Conservation (phyloP, 495 filamentous ascomycete genomes). For the Penicillium riverlandense region DNA sequence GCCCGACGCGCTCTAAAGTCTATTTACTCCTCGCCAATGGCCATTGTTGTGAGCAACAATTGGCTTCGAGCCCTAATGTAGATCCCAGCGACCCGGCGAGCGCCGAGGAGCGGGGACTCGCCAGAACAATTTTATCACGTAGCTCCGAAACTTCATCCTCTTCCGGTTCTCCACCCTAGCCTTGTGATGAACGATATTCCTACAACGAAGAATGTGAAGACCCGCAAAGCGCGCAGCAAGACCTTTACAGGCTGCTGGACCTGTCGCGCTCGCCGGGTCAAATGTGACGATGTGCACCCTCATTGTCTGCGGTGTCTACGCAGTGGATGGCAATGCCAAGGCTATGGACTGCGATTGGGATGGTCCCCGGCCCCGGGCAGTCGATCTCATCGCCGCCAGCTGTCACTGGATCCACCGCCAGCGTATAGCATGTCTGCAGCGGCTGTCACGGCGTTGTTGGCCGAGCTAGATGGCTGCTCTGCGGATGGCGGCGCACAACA, state of each 20-base stretch:
- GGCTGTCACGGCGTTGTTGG: constrained; percentile 13
- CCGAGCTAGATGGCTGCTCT: constrained; percentile 12
- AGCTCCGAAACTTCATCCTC: constrained; percentile 1
- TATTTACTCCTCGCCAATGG: no score
- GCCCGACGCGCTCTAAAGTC: no score
- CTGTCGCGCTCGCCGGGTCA: constrained; percentile 30
- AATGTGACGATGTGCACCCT: constrained; percentile 38
- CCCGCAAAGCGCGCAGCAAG: constrained; percentile 15
- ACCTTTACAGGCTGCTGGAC: constrained; percentile 26
- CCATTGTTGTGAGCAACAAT: no score
- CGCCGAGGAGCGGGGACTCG: constrained; percentile 10
- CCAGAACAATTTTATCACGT: constrained; percentile 2
- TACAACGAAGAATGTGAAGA: constrained; percentile 4
- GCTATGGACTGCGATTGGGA: constrained; percentile 26
- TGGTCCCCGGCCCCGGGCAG: constrained; percentile 14
- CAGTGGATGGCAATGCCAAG: constrained; percentile 34
- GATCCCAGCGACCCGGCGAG: not conserved
- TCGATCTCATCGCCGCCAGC: constrained; percentile 13
- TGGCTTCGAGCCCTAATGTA: no score
- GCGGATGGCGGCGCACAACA: constrained; percentile 10
- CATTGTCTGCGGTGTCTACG: constrained; percentile 29
- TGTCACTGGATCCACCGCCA: constrained; percentile 3
- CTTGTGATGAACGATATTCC: not conserved
- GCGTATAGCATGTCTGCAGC: constrained; percentile 7
- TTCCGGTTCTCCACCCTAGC: constrained; percentile 1